Conservation (phyloP, 306 rosid genomes). For the Rubus parviflorus region DNA sequence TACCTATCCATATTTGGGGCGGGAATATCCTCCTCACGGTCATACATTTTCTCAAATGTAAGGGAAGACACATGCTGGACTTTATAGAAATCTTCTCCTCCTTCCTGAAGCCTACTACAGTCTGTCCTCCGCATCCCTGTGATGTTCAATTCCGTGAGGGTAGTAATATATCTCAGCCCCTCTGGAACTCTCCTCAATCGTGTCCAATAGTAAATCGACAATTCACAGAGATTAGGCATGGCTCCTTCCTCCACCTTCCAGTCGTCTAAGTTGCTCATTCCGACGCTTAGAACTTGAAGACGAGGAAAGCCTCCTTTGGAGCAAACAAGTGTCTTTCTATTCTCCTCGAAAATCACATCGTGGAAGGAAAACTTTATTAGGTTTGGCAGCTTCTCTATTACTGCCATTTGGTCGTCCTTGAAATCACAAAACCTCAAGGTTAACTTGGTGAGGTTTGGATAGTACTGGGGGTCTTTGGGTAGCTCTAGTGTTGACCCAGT, state of each 20-base stretch:
- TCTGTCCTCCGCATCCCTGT: slow-evolving; percentile 39
- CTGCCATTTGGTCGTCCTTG: slow-evolving; percentile 45
- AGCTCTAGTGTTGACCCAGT: not conserved
- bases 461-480: slow-evolving; percentile 21
- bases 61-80: slow-evolving; percentile 51
- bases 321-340: slow-evolving; percentile 31
- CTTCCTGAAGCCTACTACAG: slow-evolving; percentile 32
- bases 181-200: slow-evolving; percentile 43
- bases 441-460: slow-evolving; percentile 41
- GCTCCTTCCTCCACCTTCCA: slow-evolving; percentile 45
- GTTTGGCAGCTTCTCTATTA: slow-evolving; percentile 42
- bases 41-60: not conserved
- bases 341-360: slow-evolving; percentile 38
- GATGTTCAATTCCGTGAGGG: slow-evolving; percentile 40
- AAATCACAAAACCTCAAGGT: slow-evolving; percentile 41
- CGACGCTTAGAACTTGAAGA: slow-evolving; percentile 33
- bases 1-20: no score
- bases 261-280: slow-evolving; percentile 35
- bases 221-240: slow-evolving; percentile 26
- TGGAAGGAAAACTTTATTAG: slow-evolving; percentile 34
- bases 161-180: slow-evolving; percentile 28
- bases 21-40: no score
- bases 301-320: slow-evolving; percentile 43
- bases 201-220: slow-evolving; percentile 28
- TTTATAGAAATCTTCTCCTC: slow-evolving; percentile 47